Conservation (phyloP, 2,329 filamentous ascomycete genomes). For the Arthrocladium fulminans region DNA sequence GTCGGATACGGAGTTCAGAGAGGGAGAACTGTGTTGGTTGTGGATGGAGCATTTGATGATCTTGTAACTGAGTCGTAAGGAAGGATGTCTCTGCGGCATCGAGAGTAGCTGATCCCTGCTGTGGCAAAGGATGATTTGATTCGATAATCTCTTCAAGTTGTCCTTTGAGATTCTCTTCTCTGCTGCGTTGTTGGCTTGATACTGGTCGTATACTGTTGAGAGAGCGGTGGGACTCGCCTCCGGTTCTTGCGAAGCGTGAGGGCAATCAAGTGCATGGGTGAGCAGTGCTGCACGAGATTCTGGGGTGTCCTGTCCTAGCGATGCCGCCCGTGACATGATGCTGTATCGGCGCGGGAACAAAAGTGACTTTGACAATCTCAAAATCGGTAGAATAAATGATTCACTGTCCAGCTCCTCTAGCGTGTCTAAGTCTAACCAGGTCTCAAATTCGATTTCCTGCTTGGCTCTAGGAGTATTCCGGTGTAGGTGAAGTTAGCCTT, state of each 20-base stretch:
- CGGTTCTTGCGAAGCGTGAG: background rate
- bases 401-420: no score
- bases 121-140: background rate
- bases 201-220: background rate
- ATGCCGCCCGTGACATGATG: no score
- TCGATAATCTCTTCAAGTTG: background rate
- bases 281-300: background rate
- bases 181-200: background rate
- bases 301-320: no score
- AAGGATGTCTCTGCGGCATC: background rate
- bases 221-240: background rate
- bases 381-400: no score
- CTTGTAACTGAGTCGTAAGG: background rate
- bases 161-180: background rate
- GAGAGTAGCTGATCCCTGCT: background rate
- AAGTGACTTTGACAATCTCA: no score
- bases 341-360: no score
- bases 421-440: background rate
- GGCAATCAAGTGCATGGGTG: background rate
- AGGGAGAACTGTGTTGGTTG: background rate
- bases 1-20: background rate
- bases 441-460: background rate
- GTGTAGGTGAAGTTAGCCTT: background rate
- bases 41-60: background rate
- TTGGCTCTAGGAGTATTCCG: background rate